Conservation (phyloP, 192 early-diverging fungal species). For the Podila minutissima region DNA sequence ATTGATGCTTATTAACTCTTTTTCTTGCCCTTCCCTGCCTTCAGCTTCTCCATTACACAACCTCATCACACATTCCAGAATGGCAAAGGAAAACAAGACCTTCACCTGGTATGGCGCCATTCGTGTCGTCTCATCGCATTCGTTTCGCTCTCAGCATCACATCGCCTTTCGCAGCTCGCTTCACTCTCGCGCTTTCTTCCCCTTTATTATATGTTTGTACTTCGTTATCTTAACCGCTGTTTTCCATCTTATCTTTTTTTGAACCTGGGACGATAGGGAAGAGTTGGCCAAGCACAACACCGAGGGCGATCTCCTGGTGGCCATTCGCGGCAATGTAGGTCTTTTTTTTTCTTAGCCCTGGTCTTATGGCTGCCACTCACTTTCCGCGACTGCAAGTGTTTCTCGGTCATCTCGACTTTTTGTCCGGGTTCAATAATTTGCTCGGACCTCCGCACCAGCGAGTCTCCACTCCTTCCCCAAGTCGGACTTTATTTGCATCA, state of each 20-base stretch:
- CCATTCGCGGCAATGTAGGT: constrained; percentile 56
- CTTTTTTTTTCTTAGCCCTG: not conserved
- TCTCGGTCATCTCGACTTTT: not conserved
- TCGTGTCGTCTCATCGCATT: not conserved
- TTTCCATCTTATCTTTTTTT: constrained; percentile 5
- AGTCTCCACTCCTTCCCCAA: not conserved
- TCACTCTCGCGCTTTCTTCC: not conserved
- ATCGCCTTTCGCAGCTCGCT: not conserved
- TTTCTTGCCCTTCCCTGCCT: not conserved
- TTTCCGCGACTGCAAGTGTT: not conserved
- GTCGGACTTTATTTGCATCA: constrained; percentile 2
- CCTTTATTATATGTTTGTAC: not conserved
- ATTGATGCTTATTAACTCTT: too few relatives aligned
- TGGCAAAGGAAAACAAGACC: constrained; percentile 3
- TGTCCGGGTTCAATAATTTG: not conserved
- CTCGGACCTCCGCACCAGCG: not conserved
- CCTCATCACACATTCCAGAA: constrained; percentile 5
- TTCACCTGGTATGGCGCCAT: not conserved
- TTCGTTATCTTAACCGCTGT: not conserved
- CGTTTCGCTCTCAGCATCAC: not conserved
- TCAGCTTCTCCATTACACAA: not conserved
- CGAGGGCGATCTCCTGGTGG: constrained; percentile 47
- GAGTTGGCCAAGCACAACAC: constrained; percentile 56
- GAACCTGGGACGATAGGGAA: constrained; percentile 21
- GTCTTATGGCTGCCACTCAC: not conserved